Conservation (phyloP, 306 rosid species). For the Castanospermum australe region DNA sequence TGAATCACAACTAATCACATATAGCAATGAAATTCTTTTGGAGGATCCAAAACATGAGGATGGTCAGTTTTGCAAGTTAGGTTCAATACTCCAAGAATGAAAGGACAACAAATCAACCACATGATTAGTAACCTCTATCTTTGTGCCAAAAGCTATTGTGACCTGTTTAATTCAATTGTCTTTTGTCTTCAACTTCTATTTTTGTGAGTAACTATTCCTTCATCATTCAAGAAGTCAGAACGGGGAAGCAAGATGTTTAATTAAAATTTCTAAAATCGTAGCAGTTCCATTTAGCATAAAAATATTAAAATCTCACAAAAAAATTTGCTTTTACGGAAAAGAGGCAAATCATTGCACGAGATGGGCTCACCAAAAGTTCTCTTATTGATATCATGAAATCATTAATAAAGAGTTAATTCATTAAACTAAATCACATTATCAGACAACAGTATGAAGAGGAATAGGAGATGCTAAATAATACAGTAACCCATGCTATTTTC, state of each 20-base stretch:
- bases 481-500: too few species aligned
- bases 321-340: neutral
- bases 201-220: neutral
- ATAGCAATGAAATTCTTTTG: neutral
- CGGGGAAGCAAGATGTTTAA: neutral
- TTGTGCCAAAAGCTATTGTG: neutral
- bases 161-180: neutral
- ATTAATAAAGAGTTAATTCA: neutral
- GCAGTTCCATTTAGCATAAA: neutral
- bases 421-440: neutral
- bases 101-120: neutral
- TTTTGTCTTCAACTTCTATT: neutral
- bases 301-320: neutral
- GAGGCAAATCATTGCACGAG: neutral
- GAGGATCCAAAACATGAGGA: slow-evolving; percentile 7
- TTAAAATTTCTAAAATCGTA: neutral
- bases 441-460: neutral
- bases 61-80: neutral
- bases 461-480: too few species aligned
- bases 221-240: neutral
- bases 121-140: neutral
- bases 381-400: neutral
- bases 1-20: neutral
- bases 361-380: neutral
- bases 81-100: neutral